Evolutionary conservation across 345 rosid genomes (phyloP).

Genomic region (Populus deltoides): DNA sequence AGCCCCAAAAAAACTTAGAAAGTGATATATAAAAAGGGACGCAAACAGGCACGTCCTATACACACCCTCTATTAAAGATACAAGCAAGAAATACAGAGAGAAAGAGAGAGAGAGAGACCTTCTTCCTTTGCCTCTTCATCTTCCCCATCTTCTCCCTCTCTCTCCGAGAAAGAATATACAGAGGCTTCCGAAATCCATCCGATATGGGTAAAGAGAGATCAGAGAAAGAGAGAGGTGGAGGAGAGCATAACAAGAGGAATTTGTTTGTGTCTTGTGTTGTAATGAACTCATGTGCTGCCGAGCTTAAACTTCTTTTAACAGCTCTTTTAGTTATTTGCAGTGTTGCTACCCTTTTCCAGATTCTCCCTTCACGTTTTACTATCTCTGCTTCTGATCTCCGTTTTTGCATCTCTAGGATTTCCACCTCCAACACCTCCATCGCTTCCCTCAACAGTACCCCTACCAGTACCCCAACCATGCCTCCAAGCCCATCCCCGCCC

Average conservation of each 20-base stretch:
- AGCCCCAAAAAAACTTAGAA: not conserved
- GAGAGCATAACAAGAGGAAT: conserved; percentile 28
- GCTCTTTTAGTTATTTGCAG: conserved; percentile 66
- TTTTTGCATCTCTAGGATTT: conserved; percentile 63
- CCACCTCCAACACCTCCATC: conserved; percentile 17
- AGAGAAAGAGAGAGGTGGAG: conserved; percentile 15
- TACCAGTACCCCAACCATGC: not conserved
- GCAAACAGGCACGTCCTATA: not conserved
- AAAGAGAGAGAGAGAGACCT: not conserved
- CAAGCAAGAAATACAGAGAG: not conserved
- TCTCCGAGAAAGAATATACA: not conserved
- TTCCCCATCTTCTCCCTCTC: not conserved
- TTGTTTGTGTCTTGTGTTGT: conserved; percentile 48
- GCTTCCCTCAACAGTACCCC: conserved; percentile 13
- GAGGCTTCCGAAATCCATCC: not conserved
- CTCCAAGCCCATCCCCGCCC: conserved; percentile 11
- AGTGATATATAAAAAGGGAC: not conserved
- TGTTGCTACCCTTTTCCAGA: conserved; percentile 63
- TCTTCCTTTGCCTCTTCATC: not conserved
- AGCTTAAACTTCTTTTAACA: conserved; percentile 57
- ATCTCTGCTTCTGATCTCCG: conserved; percentile 75
- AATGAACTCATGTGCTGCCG: conserved; percentile 63
- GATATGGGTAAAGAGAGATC: not conserved
- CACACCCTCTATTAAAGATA: not conserved
- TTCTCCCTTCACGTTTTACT: conserved; percentile 66